Base-by-base conservation (phyloP, 306 rosid species). In the Cicer yamashitae region DNA sequence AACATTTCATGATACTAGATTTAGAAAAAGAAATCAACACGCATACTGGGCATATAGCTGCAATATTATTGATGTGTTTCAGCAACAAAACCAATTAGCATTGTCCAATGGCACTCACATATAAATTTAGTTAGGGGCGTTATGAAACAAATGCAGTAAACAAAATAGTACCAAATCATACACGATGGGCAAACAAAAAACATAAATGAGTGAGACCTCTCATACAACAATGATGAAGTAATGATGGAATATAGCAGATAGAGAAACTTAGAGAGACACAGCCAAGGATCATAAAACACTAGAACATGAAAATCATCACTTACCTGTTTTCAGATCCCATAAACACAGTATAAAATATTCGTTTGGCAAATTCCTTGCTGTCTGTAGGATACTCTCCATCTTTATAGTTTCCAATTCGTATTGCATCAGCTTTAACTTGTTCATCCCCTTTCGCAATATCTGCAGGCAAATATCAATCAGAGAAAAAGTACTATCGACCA, bases 291-390 rank as follows among this genome's bases (percentile, higher is more conserved):
- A 39, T 53, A 56, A 48, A 75, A 66, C 79, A 57, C 17, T 66
- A 58, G 59, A 71, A 78, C 67, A 47, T 20, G 51, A 77, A 50
- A 67, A 30, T 14, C 38, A 47, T 64, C 43, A 67, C 56, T 54
- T 72, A 84, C 99, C 99, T 94, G 84, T 94, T 94, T 80, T 94
- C 98, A 81, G 99, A 81, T 79, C 99, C 97, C 99, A 94, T 94
- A 75, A 85, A 94, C 74, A 92, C 90, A 1, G 97, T 90, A 82
- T 90, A 94, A 78, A 94, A 92, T 81, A 94, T 65, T 52, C 96
- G 91, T 77, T 79, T 92, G 30, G 99, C 96, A 52, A 94, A 92
- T 81, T 94, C 99, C 79, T 88, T 88, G 76, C 97, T 86, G 81
- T 94, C 93, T 22, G 91, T 89, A 71, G 99, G 99, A 86, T 82